Evolutionary conservation across 768 basidiomycete species (phyloP).

Genomic region (Collybiopsis confluens): DNA sequence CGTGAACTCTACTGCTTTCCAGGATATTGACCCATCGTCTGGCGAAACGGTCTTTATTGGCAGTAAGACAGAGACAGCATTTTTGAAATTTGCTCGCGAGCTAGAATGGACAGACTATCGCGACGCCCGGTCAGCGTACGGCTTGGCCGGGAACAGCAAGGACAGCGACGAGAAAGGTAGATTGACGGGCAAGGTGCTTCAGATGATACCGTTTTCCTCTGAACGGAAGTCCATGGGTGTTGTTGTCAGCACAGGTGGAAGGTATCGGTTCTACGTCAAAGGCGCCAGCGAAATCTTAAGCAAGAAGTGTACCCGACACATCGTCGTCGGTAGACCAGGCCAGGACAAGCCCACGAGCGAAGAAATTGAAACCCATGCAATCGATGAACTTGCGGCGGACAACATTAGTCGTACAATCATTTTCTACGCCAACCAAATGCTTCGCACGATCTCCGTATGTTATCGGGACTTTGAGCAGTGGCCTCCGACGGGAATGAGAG

Average conservation of each 20-base stretch:
- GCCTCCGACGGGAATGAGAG: conserved; percentile 59
- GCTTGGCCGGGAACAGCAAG: neutral
- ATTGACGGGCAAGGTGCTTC: conserved; percentile 54
- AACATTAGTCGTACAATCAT: conserved; percentile 94
- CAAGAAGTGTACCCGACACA: conserved; percentile 67
- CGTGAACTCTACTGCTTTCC: conserved; percentile 93
- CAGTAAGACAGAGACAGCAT: conserved; percentile 92
- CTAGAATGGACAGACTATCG: conserved; percentile 74
- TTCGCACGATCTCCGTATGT: conserved; percentile 92
- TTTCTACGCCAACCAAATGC: conserved; percentile 95
- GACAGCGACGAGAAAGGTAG: neutral
- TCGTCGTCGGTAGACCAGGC: conserved; percentile 52
- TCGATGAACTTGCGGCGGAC: conserved; percentile 64
- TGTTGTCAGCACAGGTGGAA: conserved; percentile 58
- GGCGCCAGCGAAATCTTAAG: conserved; percentile 93
- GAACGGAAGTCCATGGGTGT: conserved; percentile 95
- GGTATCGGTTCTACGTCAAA: conserved; percentile 76
- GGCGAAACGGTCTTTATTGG: conserved; percentile 71
- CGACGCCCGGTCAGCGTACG: conserved; percentile 49
- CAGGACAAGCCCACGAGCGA: conserved; percentile 20
- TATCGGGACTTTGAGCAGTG: conserved; percentile 84
- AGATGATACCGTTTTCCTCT: conserved; percentile 93
- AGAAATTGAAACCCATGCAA: conserved; percentile 50
- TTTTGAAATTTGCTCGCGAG: conserved; percentile 81
- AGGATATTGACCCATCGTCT: conserved; percentile 64